phyloP scores from a whole-genome alignment of 148 eudicot genomes.

The Cornus controversa region DNA sequence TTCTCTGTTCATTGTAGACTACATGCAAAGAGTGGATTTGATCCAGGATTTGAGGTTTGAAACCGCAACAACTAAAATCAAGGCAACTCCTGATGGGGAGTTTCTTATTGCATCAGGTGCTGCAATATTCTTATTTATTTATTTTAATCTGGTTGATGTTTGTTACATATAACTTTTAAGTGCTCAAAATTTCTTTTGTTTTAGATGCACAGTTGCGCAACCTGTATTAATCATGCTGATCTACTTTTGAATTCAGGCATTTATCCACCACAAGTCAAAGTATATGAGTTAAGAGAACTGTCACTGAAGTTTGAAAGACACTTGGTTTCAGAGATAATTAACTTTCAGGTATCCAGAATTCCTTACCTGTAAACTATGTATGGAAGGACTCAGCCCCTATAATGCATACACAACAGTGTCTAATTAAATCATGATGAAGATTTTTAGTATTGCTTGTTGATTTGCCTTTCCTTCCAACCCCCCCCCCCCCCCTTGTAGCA shows the following conservation, averaged over 20 bases:
- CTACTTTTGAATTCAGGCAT: slow-evolving; percentile 50
- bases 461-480: background rate
- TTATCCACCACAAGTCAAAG: slow-evolving; percentile 95
- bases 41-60: slow-evolving; percentile 88
- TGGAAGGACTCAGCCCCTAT: background rate
- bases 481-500: background rate
- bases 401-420: background rate
- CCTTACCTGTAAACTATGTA: background rate
- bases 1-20: slow-evolving; percentile 41
- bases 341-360: slow-evolving; percentile 59
- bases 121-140: background rate
- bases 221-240: slow-evolving; percentile 8
- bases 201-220: background rate
- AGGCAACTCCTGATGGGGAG: slow-evolving; percentile 94
- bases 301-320: slow-evolving; percentile 95
- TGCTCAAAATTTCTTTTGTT: background rate
- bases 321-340: slow-evolving; percentile 75
- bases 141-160: background rate
- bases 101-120: slow-evolving; percentile 92
- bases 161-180: too few species aligned
- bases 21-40: slow-evolving; percentile 73
- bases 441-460: background rate
- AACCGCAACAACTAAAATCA: slow-evolving; percentile 81
- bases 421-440: too few species aligned
- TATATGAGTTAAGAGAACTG: slow-evolving; percentile 79